Percentiles rank a stretch among this genome's conserved stretches.
Evolutionary conservation across 441 rosid species (phyloP).

Genomic region (Pelargonium australe): DNA sequence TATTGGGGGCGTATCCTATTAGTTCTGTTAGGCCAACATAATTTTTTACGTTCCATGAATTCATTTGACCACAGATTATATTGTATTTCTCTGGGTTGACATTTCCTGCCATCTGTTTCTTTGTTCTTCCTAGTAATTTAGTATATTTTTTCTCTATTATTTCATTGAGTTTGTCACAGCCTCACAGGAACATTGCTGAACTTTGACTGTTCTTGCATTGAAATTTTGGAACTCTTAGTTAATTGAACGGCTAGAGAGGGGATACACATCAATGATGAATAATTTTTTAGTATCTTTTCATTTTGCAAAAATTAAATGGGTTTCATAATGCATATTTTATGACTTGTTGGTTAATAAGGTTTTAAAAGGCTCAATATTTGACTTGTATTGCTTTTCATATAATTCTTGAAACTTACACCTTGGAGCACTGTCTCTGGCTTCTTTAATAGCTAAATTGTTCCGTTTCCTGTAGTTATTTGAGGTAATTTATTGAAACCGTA

Average conservation of each 20-base stretch:
- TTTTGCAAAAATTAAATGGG: neutral
- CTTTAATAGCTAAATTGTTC: neutral
- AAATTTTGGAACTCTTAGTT: neutral
- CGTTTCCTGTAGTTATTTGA: neutral
- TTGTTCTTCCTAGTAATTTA: neutral
- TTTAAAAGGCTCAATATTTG: neutral
- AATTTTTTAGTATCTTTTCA: neutral
- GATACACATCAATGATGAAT: neutral
- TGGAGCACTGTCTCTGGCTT: slow-evolving; percentile 3
- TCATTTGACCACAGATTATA: neutral
- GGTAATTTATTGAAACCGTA: neutral
- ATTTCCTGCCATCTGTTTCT: neutral
- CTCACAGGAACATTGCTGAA: neutral
- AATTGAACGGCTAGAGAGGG: too few relatives aligned
- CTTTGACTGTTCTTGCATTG: neutral
- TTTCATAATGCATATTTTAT: slow-evolving; percentile 2
- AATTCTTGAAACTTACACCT: neutral
- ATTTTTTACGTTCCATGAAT: neutral
- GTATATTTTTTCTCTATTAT: neutral
- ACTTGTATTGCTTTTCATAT: neutral
- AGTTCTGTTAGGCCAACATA: neutral
- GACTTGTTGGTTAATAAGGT: neutral
- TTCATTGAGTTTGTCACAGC: neutral
- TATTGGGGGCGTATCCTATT: neutral
- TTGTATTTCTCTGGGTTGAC: neutral